Conservation (phyloP, 176 grass and related monocot genomes). For the Aegilops longissima region DNA sequence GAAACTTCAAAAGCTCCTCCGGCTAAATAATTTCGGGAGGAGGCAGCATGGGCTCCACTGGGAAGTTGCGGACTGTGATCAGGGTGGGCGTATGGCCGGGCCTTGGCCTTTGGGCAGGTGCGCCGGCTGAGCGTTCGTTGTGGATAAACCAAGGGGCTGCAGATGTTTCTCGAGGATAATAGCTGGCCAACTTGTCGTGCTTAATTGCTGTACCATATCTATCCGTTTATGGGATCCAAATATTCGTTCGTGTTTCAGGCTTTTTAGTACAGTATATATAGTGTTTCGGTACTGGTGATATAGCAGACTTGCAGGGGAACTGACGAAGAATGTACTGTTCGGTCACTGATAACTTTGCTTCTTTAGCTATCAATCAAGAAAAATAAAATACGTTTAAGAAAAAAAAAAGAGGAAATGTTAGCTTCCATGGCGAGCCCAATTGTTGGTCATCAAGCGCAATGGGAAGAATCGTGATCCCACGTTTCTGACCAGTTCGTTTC, state of each 20-base stretch:
- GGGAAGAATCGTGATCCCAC: not conserved
- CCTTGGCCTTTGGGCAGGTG: not conserved
- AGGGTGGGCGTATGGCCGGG: conserved; percentile 12
- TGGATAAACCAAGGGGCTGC: not conserved
- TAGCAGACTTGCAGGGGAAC: too few species aligned
- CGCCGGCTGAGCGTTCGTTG: not conserved
- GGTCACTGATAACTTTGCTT: not conserved
- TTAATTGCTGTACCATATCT: not conserved
- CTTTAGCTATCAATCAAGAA: not conserved
- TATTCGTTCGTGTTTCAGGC: not conserved
- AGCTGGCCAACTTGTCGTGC: conserved; percentile 32
- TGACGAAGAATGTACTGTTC: too few species aligned
- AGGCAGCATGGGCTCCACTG: conserved; percentile 11
- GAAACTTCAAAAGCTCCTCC: not conserved
- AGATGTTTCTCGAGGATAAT: not conserved
- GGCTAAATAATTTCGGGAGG: not conserved
- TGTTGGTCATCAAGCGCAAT: not conserved
- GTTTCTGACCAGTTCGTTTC: not conserved
- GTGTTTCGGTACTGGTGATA: too few species aligned
- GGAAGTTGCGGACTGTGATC: conserved; percentile 9
- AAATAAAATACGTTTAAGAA: not conserved
- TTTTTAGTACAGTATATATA: too few species aligned
- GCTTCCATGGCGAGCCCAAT: too few species aligned
- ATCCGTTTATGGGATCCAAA: not conserved
- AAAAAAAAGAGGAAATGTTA: not conserved